A percentile compares a stretch with the other conserved stretches of the same genome.
Evolutionary conservation across 169 alveolate species (phyloP).

Genomic region (Plasmodium blacklocki): DNA sequence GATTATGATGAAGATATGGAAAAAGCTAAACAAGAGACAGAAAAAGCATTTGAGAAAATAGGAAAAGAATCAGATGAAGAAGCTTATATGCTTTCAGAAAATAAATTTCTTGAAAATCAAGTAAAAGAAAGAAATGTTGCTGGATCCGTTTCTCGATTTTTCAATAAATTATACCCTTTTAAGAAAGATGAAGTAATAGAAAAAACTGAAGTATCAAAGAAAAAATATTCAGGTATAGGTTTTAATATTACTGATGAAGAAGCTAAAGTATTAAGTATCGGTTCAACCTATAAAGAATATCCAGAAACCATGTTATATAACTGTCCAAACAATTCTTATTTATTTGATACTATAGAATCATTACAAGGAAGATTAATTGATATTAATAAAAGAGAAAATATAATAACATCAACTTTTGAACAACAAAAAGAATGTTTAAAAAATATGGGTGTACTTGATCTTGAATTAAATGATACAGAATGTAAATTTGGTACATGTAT

Average conservation of each 20-base stretch:
- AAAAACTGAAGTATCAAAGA: slow-evolving; percentile 15
- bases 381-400: neutral
- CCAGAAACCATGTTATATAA: neutral
- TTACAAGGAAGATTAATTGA: neutral
- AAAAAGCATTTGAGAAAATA: neutral
- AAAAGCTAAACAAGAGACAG: neutral
- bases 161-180: slow-evolving; percentile 27
- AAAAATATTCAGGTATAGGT: neutral
- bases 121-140: slow-evolving; percentile 2
- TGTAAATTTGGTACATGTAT: slow-evolving; percentile 9
- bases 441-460: slow-evolving; percentile 4
- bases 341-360: slow-evolving; percentile 1
- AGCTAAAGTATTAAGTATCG: neutral
- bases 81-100: neutral
- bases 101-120: slow-evolving; percentile 1
- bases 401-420: neutral
- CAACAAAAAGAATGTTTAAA: slow-evolving; percentile 15
- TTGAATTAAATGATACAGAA: neutral
- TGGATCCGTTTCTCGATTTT: slow-evolving; percentile 6
- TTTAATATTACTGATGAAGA: neutral
- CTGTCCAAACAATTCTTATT: slow-evolving; percentile 26
- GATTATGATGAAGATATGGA: neutral
- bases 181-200: slow-evolving; percentile 14
- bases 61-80: neutral
- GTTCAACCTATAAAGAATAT: neutral